Base-by-base conservation (phyloP, 176 grass and related monocot species). In the Oryza australiensis region DNA sequence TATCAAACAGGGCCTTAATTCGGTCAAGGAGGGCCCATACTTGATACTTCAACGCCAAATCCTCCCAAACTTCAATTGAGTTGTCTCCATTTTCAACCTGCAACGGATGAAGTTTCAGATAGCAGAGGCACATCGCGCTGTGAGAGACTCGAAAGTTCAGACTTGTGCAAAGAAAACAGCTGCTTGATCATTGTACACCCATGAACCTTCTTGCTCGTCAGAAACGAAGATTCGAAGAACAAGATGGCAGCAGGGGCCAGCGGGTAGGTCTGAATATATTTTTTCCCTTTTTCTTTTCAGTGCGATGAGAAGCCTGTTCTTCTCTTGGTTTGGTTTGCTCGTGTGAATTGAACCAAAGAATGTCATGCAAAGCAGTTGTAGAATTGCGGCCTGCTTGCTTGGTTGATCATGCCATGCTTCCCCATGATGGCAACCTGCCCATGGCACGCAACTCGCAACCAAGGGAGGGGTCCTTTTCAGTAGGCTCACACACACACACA, bases 161-260 rank as follows among this genome's bases (percentile, higher is more conserved):
- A 55, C 42, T 53, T 66, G 22, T 37, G 12, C 22, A 2, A 20
- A 75, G 23, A 35, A 67, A 60, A 29, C 43, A 67, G 53, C 12
- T 12, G 66, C 48, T 4, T 2, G 20, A 30, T 74, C 59, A 67
- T 20, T 28, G 49, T 4, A 26, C 28, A 11, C 26, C 13, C 0
- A 32, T 82, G n/a, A n/a, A n/a, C 35, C 35, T 37, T 76, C 24
- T 76, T 16, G 82, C 24, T 84, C 23, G 33, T 23, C 62, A 77
- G 15, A 13, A 60, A 24, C 38, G 48, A 49, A 77, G 15, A 13
- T 43, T 18, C 38, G 48, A 49, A 64, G 23, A 24, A 45, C 7
- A 37, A 37, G 18, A 62, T 22, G 38, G 34, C 59, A 9, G 26
- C 20, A 51, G n/a, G n/a, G n/a, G n/a, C n/a, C n/a, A n/a, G 8